These are phyloP conservation scores for Colletotrichum orchidophilum DNA, from an alignment of 2,329 filamentous ascomycete genomes.

Conservation along the genomic window DNA sequence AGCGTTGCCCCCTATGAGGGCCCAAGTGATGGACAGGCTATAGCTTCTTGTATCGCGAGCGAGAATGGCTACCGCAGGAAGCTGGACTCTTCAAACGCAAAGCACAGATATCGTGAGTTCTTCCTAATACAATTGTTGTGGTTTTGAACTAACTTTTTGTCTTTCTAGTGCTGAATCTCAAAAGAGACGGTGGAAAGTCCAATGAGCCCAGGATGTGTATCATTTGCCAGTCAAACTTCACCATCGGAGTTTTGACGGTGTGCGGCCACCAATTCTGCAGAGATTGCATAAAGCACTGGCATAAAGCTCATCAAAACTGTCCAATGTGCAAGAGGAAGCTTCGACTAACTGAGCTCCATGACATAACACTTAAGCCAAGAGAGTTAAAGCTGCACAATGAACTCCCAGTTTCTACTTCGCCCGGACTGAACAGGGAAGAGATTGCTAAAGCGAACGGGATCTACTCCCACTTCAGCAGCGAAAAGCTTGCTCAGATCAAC, in stretches of 20 bases:
- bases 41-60: slow-evolving; percentile 51
- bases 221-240: slow-evolving; percentile 83
- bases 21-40: slow-evolving; percentile 59
- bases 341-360: slow-evolving; percentile 75
- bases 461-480: slow-evolving; percentile 79
- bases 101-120: slow-evolving; percentile 74
- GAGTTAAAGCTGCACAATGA: slow-evolving; percentile 71
- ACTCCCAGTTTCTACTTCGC: slow-evolving; percentile 27
- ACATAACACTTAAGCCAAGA: slow-evolving; percentile 84
- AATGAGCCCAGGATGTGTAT: slow-evolving; percentile 78
- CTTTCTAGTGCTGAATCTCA: slow-evolving; percentile 59
- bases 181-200: slow-evolving; percentile 67
- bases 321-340: slow-evolving; percentile 84
- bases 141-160: background rate
- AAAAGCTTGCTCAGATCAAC: slow-evolving; percentile 81
- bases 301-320: slow-evolving; percentile 76
- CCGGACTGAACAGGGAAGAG: background rate
- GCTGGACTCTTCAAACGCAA: slow-evolving; percentile 73
- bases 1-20: slow-evolving; percentile 81
- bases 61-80: slow-evolving; percentile 65
- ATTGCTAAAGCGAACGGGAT: slow-evolving; percentile 60
- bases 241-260: slow-evolving; percentile 81
- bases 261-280: slow-evolving; percentile 95
- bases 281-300: slow-evolving; percentile 86
- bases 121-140: background rate